These are phyloP conservation scores for Geranium incanum DNA, from an alignment of 441 rosid genomes.

Conservation along the genomic window DNA sequence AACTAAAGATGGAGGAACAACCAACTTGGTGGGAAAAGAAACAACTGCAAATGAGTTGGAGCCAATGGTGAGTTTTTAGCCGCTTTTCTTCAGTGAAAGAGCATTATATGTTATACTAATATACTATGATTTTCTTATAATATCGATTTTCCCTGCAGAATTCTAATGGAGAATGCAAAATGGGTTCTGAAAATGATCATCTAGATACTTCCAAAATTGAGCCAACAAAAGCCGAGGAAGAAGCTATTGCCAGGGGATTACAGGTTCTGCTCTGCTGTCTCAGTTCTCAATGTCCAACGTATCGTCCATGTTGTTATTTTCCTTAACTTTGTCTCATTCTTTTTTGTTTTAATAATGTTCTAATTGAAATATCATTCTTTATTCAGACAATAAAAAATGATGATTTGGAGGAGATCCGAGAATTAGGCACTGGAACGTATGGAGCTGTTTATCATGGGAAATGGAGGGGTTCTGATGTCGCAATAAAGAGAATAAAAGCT, in stretches of 20 bases:
- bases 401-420: constrained; percentile 89
- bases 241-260: constrained; percentile 82
- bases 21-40: constrained; percentile 31
- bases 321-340: not conserved
- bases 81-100: constrained; percentile 17
- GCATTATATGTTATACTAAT: constrained; percentile 17
- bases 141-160: constrained; percentile 39
- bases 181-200: constrained; percentile 60
- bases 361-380: constrained; percentile 18
- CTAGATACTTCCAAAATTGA: constrained; percentile 60
- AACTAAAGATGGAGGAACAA: constrained; percentile 46
- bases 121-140: constrained; percentile 16
- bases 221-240: constrained; percentile 90
- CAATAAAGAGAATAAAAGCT: constrained; percentile 46
- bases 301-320: constrained; percentile 12
- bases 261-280: constrained; percentile 46
- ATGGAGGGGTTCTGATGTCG: constrained; percentile 76
- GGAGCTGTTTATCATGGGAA: constrained; percentile 94
- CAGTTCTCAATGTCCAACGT: constrained; percentile 1
- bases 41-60: constrained; percentile 38
- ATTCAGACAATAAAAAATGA: constrained; percentile 69
- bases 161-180: constrained; percentile 50
- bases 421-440: constrained; percentile 82
- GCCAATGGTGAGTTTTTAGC: constrained; percentile 45
- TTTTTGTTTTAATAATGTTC: not conserved